These are phyloP conservation scores for Naganishia sp. DNA, from an alignment of 1,284 basidiomycete species.

Conservation along the genomic window DNA sequence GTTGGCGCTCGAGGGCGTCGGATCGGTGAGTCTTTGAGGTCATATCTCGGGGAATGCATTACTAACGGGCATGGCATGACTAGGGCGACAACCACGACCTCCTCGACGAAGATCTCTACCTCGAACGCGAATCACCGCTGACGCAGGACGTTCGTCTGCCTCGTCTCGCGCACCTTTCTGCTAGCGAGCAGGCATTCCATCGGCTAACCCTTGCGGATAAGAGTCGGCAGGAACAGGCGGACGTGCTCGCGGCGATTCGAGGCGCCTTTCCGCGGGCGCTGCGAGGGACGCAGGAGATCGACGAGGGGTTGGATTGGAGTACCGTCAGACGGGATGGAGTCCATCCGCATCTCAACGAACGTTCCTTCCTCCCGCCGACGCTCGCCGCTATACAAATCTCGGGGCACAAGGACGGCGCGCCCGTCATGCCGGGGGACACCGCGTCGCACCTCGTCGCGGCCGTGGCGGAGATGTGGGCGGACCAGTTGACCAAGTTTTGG, in stretches of 20 bases:
- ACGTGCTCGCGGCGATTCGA: constrained; percentile 13
- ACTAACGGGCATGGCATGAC: too few relatives aligned
- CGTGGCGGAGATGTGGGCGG: constrained; percentile 17
- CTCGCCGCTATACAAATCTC: constrained; percentile 20
- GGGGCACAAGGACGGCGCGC: constrained; percentile 11
- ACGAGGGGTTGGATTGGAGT: constrained; percentile 6
- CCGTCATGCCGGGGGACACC: constrained; percentile 17
- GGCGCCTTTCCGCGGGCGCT: background rate
- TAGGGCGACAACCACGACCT: constrained; percentile 28
- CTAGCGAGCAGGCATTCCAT: constrained; percentile 13
- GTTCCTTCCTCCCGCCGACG: constrained; percentile 22
- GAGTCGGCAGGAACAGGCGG: constrained; percentile 29
- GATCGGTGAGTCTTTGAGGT: constrained; percentile 38
- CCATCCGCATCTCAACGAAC: constrained; percentile 1
- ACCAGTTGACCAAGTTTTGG: constrained; percentile 24
- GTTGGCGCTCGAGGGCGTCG: constrained; percentile 45
- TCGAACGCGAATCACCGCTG: constrained; percentile 33
- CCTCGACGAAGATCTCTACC: constrained; percentile 27
- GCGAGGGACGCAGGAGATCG: background rate
- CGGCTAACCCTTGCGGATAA: constrained; percentile 31
- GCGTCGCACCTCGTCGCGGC: constrained; percentile 18
- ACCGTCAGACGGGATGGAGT: constrained; percentile 1
- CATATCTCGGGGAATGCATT: too few relatives aligned
- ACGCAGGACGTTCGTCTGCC: constrained; percentile 18
- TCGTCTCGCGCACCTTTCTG: constrained; percentile 20